Percentiles rank a stretch among this genome's conserved stretches.
These are phyloP conservation scores for Orychophragmus violaceus DNA, from an alignment of 345 rosid species.

Conservation along the genomic window DNA sequence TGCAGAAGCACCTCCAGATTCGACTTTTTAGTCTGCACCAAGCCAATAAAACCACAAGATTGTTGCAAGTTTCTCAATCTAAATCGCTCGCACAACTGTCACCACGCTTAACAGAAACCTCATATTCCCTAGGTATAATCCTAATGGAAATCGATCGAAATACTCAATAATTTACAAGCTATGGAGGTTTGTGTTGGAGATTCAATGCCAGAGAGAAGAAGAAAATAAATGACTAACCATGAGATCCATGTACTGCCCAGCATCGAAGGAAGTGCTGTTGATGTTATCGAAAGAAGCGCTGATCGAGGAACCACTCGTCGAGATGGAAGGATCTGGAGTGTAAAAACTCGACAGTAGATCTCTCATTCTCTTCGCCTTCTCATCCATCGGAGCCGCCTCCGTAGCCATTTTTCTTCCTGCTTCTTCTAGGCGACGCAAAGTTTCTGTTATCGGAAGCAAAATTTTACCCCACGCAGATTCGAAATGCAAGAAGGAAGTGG, in stretches of 20 bases:
- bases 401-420: constrained; percentile 39
- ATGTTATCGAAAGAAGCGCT: constrained; percentile 66
- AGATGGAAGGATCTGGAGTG: constrained; percentile 77
- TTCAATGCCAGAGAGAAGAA: background rate
- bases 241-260: constrained; percentile 90
- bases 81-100: background rate
- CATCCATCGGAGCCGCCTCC: constrained; percentile 80
- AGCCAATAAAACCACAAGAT: constrained; percentile 11
- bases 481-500: background rate
- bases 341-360: constrained; percentile 98
- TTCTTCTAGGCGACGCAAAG: background rate
- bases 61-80: background rate
- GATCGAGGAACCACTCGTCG: constrained; percentile 38
- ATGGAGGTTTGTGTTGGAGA: background rate
- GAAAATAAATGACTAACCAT: constrained; percentile 42
- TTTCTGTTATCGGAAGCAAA: background rate
- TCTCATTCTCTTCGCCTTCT: constrained; percentile 98
- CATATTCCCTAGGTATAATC: background rate
- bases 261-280: constrained; percentile 68
- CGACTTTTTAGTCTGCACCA: constrained; percentile 62
- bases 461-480: background rate
- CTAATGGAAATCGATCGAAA: background rate
- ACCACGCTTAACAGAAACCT: background rate
- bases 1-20: constrained; percentile 84
- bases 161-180: background rate